Percentiles rank a stretch among this genome's conserved stretches.
Evolutionary conservation across 169 alveolate genomes (phyloP).

Genomic region (Plasmodium billcollinsi): DNA sequence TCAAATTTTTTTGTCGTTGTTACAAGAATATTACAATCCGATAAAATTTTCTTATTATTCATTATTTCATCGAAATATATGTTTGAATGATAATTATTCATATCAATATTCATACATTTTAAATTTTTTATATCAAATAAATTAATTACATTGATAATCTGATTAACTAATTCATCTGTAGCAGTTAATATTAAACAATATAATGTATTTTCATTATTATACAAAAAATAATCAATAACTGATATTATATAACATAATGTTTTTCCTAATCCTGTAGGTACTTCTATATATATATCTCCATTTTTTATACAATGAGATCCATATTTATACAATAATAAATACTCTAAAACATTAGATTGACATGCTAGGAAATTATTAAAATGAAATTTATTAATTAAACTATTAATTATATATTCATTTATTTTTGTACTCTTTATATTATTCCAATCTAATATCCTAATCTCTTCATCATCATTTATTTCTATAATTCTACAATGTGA

Average conservation of each 20-base stretch:
- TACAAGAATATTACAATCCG: slow-evolving; percentile 26
- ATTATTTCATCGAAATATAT: slow-evolving; percentile 60
- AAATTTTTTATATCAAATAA: slow-evolving; percentile 81
- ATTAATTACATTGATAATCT: slow-evolving; percentile 88
- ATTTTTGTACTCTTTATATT: slow-evolving; percentile 20
- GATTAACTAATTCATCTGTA: slow-evolving; percentile 93
- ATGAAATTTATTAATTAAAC: slow-evolving; percentile 38
- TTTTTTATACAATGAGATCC: slow-evolving; percentile 47
- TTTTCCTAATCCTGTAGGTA: slow-evolving; percentile 83
- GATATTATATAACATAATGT: slow-evolving; percentile 80
- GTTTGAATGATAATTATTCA: slow-evolving; percentile 36
- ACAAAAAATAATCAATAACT: slow-evolving; percentile 76
- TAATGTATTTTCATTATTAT: slow-evolving; percentile 52
- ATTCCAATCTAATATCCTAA: slow-evolving; percentile 54
- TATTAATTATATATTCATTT: slow-evolving; percentile 51
- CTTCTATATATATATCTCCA: slow-evolving; percentile 82
- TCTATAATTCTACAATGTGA: slow-evolving; percentile 65
- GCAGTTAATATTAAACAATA: slow-evolving; percentile 92
- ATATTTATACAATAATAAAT: slow-evolving; percentile 56
- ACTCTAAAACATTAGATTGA: slow-evolving; percentile 44
- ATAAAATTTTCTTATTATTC: slow-evolving; percentile 15
- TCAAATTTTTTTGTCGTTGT: slow-evolving; percentile 73
- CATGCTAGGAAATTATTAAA: slow-evolving; percentile 57
- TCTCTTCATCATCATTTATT: slow-evolving; percentile 59
- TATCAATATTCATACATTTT: slow-evolving; percentile 20